phyloP scores from a whole-genome alignment of 2,329 filamentous ascomycete species.

The Calonectria leucothoes region DNA sequence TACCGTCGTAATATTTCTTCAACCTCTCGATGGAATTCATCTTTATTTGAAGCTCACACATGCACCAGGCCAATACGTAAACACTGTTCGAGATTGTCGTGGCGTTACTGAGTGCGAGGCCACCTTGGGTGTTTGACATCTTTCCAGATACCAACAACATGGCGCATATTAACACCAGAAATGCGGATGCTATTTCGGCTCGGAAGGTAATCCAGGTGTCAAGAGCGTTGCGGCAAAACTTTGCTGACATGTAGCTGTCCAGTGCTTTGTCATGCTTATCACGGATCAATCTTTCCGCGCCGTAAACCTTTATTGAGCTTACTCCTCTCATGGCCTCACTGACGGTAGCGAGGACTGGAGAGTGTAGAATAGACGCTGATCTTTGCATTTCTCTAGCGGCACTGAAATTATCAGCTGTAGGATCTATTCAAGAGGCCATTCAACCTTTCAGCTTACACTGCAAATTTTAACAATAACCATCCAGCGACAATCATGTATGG shows the following conservation, averaged over 20 bases:
- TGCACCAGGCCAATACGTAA: background rate
- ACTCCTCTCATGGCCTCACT: background rate
- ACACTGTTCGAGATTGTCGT: background rate
- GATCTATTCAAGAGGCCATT: background rate
- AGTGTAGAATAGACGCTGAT: background rate
- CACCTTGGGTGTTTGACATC: background rate
- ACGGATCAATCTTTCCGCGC: background rate
- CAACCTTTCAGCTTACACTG: background rate
- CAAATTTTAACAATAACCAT: background rate
- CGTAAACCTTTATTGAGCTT: background rate
- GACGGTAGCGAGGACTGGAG: background rate
- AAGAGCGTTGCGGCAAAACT: background rate
- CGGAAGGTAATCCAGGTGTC: background rate
- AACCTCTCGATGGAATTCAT: background rate
- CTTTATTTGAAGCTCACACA: background rate
- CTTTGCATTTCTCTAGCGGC: background rate
- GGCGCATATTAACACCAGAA: background rate
- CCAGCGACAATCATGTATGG: background rate
- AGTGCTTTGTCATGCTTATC: background rate
- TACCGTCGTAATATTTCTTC: background rate
- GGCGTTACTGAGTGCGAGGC: background rate
- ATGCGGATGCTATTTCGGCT: background rate
- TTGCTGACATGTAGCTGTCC: background rate
- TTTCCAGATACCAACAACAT: background rate
- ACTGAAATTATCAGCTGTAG: background rate